These are phyloP conservation scores for Starmerella powellii DNA, from an alignment of 805 yeast species.

Conservation along the genomic window DNA sequence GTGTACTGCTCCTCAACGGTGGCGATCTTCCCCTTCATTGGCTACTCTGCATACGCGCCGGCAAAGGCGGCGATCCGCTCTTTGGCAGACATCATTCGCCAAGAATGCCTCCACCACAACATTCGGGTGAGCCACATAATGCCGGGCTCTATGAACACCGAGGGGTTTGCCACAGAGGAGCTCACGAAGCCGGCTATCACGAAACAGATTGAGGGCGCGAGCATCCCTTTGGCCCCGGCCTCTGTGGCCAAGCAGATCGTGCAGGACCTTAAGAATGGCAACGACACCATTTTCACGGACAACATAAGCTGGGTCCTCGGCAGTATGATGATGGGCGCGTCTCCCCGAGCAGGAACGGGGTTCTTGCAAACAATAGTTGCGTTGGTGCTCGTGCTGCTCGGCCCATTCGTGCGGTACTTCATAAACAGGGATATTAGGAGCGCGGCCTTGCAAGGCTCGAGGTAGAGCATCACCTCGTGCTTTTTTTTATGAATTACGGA, in stretches of 20 bases:
- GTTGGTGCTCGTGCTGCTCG: constrained; percentile 19
- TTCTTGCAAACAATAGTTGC: constrained; percentile 22
- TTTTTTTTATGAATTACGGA: too few species aligned
- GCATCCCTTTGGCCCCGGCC: constrained; percentile 53
- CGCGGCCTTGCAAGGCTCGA: background rate
- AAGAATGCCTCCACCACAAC: constrained; percentile 59
- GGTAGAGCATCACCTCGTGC: background rate
- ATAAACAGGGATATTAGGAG: constrained; percentile 16
- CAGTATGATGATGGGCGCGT: constrained; percentile 34
- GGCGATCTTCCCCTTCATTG: constrained; percentile 78
- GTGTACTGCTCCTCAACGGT: constrained; percentile 63
- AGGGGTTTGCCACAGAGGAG: constrained; percentile 75
- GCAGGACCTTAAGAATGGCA: constrained; percentile 46
- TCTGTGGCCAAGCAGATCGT: constrained; percentile 54
- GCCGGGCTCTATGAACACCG: constrained; percentile 85
- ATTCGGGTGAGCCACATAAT: constrained; percentile 61
- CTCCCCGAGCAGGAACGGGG: constrained; percentile 23
- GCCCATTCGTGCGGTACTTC: constrained; percentile 21
- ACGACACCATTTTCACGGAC: constrained; percentile 70
- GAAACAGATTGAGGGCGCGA: constrained; percentile 70
- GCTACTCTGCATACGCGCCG: constrained; percentile 86
- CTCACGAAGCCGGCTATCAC: constrained; percentile 78
- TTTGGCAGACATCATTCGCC: constrained; percentile 64
- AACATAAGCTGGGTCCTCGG: constrained; percentile 67
- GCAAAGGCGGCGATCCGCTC: constrained; percentile 71